Evolutionary conservation across 2,329 filamentous ascomycete genomes (phyloP).

Genomic region (Chaetomium globosum): DNA sequence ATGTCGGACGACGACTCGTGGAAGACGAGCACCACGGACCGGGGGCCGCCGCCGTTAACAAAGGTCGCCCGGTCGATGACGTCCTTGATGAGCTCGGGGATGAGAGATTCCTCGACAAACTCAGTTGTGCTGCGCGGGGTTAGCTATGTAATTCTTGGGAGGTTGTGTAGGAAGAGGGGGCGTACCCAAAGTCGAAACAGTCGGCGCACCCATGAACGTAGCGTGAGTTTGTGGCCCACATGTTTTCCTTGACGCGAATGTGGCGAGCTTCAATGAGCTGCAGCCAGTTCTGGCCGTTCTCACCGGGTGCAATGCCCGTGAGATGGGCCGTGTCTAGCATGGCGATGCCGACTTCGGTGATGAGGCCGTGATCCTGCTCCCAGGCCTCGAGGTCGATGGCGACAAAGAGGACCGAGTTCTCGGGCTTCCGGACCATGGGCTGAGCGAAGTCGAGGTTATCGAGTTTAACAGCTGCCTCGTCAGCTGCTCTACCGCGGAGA

Average conservation of each 20-base stretch:
- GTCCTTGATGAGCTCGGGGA: slow-evolving; percentile 24
- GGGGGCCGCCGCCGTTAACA: slow-evolving; percentile 27
- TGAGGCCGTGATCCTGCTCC: slow-evolving; percentile 64
- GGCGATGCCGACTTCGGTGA: slow-evolving; percentile 87
- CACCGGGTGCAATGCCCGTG: slow-evolving; percentile 59
- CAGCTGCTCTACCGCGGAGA: slow-evolving; percentile 50
- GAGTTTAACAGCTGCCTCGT: slow-evolving; percentile 23
- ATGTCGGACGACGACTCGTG: slow-evolving; percentile 73
- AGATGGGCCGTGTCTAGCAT: slow-evolving; percentile 71
- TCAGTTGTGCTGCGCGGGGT: slow-evolving; percentile 28
- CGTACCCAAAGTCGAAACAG: slow-evolving; percentile 73
- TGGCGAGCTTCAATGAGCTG: slow-evolving; percentile 69
- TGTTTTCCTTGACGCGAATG: slow-evolving; percentile 72
- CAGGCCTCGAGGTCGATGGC: slow-evolving; percentile 82
- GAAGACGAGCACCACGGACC: slow-evolving; percentile 72
- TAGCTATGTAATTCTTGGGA: slow-evolving; percentile 10
- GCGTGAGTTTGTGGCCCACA: slow-evolving; percentile 64
- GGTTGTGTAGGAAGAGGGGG: slow-evolving; percentile 10
- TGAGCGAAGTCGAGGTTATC: slow-evolving; percentile 48
- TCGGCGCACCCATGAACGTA: slow-evolving; percentile 75
- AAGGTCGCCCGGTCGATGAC: slow-evolving; percentile 29
- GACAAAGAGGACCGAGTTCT: slow-evolving; percentile 68
- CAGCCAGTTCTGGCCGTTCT: slow-evolving; percentile 67
- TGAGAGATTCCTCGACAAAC: slow-evolving; percentile 18
- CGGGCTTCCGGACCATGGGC: slow-evolving; percentile 51